A percentile compares a stretch with the other conserved stretches of the same genome.
Evolutionary conservation across 2,329 filamentous ascomycete species (phyloP).

Genomic region (Nemania sp.): DNA sequence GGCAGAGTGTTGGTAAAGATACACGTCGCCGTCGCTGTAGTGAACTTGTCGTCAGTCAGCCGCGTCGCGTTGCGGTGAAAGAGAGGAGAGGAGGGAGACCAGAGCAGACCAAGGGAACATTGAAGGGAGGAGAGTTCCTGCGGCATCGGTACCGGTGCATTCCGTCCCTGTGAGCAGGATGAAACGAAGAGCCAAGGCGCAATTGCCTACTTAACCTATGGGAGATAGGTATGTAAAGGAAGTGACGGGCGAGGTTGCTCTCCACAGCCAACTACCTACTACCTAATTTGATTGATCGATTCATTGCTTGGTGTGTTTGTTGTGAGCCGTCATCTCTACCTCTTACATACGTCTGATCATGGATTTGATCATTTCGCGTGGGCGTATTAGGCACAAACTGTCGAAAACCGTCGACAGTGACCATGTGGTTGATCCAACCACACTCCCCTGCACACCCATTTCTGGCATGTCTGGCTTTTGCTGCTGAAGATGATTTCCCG

Average conservation of each 20-base stretch:
- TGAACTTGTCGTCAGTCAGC: too few species aligned
- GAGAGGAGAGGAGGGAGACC: too few species aligned
- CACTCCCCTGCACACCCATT: slow-evolving; percentile 6
- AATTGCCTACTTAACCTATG: not conserved
- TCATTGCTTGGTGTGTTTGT: not conserved
- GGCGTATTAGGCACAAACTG: slow-evolving; percentile 34
- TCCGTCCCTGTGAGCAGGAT: not conserved
- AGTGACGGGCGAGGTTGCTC: too few species aligned
- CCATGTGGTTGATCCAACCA: slow-evolving; percentile 17
- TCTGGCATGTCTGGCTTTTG: slow-evolving; percentile 5
- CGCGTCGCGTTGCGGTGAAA: not conserved
- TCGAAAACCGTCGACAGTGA: slow-evolving; percentile 7
- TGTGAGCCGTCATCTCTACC: not conserved
- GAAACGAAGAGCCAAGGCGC: not conserved
- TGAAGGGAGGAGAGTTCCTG: too few species aligned
- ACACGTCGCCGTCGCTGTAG: slow-evolving; percentile 6
- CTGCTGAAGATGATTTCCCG: slow-evolving; percentile 2
- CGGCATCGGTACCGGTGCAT: not conserved
- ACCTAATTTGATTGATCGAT: too few species aligned
- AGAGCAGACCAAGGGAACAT: too few species aligned
- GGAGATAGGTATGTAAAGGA: too few species aligned
- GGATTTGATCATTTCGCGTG: not conserved
- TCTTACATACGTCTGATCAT: slow-evolving; percentile 4
- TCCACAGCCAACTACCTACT: too few species aligned
- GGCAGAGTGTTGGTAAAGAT: not conserved